Evolutionary conservation across 176 grass and related monocot genomes (phyloP), one percentile per base, ranked within the genome.

Genomic region (Avena insularis): DNA sequence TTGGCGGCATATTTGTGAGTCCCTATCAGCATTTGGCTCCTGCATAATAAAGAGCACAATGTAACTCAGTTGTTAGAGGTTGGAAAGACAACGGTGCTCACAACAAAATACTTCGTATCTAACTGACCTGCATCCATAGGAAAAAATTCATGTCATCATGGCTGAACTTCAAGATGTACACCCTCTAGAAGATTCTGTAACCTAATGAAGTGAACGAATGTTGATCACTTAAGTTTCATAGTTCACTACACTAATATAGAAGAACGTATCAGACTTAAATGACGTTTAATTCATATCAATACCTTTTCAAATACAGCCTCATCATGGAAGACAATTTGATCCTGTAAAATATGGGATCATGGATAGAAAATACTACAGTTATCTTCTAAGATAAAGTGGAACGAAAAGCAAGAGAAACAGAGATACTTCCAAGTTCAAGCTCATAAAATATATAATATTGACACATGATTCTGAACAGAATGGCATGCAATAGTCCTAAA

Each of bases 231-330:
- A 25, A 62, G 68, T 49, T 78, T 54, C 83, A 27, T 43, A 76
- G 11, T 76, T 68, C n/a, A 36, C 63, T 21, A 81, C 53, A 75
- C 62, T 69, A 51, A 61, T 82, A 17, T 38, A 49, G 8, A 77
- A 75, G 57, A 86, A 50, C 55, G 59, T 49, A 68, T 51, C 31
- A 82, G 84, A 81, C 3, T 77, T 43, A 8, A 87, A 85, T 53
- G 8, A 53, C 23, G 68, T 56, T 53, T 31, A 68, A 14, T 60
- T 15, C 23, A 27, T 62, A 50, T 74, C 23, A 49, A 75, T 89
- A 99, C 97, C 94, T 99, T 99, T 84, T 93, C 97, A 79, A 96
- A 99, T 73, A 94, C 82, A 61, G 97, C 92, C 89, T 99, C 97
- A 91, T 99, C 90, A 87, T 94, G 97, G 63, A 96, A 91, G 80